These are phyloP conservation scores for Gamarada debralockiae DNA, from an alignment of 495 filamentous ascomycete species.

Conservation along the genomic window DNA sequence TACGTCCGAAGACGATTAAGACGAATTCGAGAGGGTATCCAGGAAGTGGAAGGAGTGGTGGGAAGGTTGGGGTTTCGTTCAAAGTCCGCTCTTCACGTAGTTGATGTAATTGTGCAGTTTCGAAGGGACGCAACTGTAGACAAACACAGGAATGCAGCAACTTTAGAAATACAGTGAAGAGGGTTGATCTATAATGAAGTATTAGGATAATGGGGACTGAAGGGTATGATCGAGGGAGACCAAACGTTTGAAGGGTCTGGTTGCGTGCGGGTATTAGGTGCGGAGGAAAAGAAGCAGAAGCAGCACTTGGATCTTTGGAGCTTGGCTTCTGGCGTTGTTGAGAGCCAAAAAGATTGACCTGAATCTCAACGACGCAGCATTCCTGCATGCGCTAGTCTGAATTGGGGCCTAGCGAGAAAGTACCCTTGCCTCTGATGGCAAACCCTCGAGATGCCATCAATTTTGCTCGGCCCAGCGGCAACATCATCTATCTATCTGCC, in stretches of 20 bases:
- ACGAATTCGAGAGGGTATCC: background rate
- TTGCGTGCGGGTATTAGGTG: background rate
- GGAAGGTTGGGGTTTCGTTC: background rate
- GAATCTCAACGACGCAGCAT: background rate
- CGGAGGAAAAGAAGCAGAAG: background rate
- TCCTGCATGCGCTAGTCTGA: background rate
- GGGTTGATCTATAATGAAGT: too few relatives aligned
- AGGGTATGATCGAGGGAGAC: too few relatives aligned
- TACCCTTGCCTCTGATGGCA: background rate
- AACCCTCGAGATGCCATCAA: background rate
- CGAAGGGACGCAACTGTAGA: background rate
- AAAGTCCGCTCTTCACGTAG: background rate
- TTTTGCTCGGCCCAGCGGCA: too few relatives aligned
- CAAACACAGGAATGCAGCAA: background rate
- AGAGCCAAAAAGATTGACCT: background rate
- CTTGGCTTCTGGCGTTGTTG: background rate
- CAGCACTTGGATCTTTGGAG: background rate
- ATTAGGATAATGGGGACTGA: too few relatives aligned
- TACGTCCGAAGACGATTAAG: constrained; percentile 23
- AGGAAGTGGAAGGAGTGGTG: background rate
- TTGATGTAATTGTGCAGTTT: background rate
- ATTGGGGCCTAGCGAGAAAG: too few relatives aligned
- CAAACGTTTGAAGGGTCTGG: too few relatives aligned
- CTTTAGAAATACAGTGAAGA: too few relatives aligned
- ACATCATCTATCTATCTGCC: too few relatives aligned